Evolutionary conservation across 176 grass and related monocot species (phyloP).

Genomic region (Oryza meridionalis): DNA sequence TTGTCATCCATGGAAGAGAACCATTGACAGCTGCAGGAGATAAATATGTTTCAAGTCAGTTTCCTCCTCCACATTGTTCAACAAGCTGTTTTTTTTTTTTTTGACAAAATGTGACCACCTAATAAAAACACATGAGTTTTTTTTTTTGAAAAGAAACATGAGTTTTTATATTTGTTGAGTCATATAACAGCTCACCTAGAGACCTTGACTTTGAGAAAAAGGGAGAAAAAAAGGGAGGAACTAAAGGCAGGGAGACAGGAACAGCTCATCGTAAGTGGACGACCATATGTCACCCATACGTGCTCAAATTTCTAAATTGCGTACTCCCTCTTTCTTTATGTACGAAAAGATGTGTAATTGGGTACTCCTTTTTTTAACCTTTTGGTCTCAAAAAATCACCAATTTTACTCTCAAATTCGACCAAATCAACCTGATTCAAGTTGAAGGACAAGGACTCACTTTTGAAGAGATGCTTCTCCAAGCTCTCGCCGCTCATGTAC

Average conservation of each 20-base stretch:
- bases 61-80: constrained; percentile 37
- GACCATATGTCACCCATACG: constrained; percentile 4
- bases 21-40: constrained; percentile 42
- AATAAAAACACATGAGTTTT: not conserved
- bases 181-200: constrained; percentile 30
- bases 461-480: constrained; percentile 91
- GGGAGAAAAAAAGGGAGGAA: not conserved
- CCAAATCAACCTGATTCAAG: not conserved
- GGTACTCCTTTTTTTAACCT: not conserved
- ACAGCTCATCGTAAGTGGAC: constrained; percentile 25
- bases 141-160: not conserved
- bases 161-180: not conserved
- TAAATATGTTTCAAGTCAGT: constrained; percentile 27
- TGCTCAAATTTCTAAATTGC: not conserved
- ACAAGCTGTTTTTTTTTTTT: not conserved
- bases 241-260: constrained; percentile 4
- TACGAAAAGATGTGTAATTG: not conserved
- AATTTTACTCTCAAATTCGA: constrained; percentile 5
- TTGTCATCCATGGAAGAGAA: constrained; percentile 63
- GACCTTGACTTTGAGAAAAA: constrained; percentile 27
- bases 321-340: not conserved
- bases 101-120: not conserved
- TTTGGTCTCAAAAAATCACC: constrained; percentile 13
- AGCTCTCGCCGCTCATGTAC: constrained; percentile 70
- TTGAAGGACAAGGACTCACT: constrained; percentile 54